phyloP scores from a whole-genome alignment of 2,329 filamentous ascomycete species.

The Colletotrichum kahawae region DNA sequence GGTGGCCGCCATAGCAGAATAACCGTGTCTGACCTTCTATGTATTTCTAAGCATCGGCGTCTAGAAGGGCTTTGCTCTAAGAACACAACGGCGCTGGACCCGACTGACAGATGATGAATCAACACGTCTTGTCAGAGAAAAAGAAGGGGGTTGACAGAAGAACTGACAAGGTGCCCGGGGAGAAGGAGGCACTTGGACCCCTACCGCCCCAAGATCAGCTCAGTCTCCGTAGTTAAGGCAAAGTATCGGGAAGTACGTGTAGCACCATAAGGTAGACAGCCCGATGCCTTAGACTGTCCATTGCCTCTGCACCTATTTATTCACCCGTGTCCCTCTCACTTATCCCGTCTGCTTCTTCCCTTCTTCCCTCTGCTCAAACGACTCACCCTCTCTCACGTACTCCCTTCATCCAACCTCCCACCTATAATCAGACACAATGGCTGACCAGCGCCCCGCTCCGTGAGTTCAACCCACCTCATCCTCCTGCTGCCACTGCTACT shows the following conservation, averaged over 20 bases:
- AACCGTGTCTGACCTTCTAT: not conserved
- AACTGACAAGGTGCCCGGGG: not conserved
- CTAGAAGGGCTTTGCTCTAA: not conserved
- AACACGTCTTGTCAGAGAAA: not conserved
- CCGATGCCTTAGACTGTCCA: not conserved
- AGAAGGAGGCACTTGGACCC: not conserved
- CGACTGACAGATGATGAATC: not conserved
- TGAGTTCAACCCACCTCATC: conserved; percentile 15
- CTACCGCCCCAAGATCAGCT: not conserved
- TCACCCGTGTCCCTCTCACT: conserved; percentile 1
- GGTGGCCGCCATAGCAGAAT: not conserved
- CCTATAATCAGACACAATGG: conserved; percentile 19
- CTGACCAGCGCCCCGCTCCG: conserved; percentile 24
- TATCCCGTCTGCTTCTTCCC: not conserved
- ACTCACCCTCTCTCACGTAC: not conserved
- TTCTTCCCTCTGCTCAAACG: not conserved
- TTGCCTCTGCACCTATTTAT: conserved; percentile 13
- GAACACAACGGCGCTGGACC: not conserved
- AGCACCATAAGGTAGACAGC: not conserved
- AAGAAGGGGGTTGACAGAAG: not conserved
- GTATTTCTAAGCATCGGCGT: not conserved
- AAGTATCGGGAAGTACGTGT: not conserved
- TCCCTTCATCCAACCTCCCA: not conserved
- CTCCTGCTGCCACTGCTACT: not conserved
- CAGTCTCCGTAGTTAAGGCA: not conserved